Evolutionary conservation across 2,329 filamentous ascomycete genomes (phyloP), one percentile per base, ranked within the genome.

Genomic region (Immersiporthe knoxdaviesiana): DNA sequence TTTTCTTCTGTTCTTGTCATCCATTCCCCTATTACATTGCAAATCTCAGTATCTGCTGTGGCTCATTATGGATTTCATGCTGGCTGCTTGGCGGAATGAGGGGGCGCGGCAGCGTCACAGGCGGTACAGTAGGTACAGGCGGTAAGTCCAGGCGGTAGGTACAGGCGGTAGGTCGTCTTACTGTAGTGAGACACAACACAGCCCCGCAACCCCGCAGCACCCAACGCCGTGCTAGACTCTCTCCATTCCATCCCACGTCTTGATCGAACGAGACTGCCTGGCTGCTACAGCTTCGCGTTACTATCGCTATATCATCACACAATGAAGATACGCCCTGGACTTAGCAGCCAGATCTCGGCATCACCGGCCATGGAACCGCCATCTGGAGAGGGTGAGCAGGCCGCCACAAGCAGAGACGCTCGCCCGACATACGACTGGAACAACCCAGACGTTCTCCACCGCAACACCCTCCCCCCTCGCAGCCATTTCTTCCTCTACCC

Each of bases 371-470:
- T n/a, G 30, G 16, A 59, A 18, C 1, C 32, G 32, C 18, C 7
- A 7, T 11, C 32, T 7, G 32, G 21, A n/a, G 32, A 59, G 35
- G 32, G 21, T 11, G 32, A 59, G 35, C 35, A 35, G 18, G 21
- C 3, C 6, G 32, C 11, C 56, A 37, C 8, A 16, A n/a, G 11
- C 21, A n/a, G 32, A 39, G 47, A 30, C 30, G 21, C 32, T 65
- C 52, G 21, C 16, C 24, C 30, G 3, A 37, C 7, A n/a, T 59
- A 59, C 63, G 87, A 90, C 75, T 90, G 87, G 87, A 87, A 83
- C 76, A 90, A 90, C 73, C 81, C 89, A 68, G 75, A 82, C 4
- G 80, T 90, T 39, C 80, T 90, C 21, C 88, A 90, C 75, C 84
- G 83, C 72, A 88, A 88, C 72, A 87, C 85, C 0, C 80, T 90